Percentiles rank a stretch among this genome's conserved stretches.
Conservation (phyloP, 495 filamentous ascomycete species). For the Viridothelium virens region DNA sequence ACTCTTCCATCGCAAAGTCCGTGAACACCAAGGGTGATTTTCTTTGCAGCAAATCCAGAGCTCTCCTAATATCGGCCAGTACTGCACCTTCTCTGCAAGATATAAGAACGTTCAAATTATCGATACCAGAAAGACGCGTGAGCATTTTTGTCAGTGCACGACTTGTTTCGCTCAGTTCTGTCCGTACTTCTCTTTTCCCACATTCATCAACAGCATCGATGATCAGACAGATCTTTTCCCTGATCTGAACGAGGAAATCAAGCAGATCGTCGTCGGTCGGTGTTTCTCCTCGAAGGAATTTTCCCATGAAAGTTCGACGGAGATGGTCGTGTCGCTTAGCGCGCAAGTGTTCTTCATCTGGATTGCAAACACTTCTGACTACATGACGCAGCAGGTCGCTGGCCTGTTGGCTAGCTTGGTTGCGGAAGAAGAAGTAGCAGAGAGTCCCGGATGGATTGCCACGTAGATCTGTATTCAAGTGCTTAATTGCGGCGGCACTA, state of each 20-base stretch:
- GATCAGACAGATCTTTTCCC: conserved; percentile 7
- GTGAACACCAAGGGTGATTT: conserved; percentile 1
- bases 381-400: conserved; percentile 9
- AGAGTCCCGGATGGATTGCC: not conserved
- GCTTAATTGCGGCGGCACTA: conserved; percentile 1
- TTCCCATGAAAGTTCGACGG: conserved; percentile 10
- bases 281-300: conserved; percentile 9
- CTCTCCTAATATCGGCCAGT: not conserved
- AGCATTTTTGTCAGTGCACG: not conserved
- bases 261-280: conserved; percentile 2
- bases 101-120: conserved; percentile 2
- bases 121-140: not conserved
- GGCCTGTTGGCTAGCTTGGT: not conserved
- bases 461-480: not conserved
- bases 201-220: conserved; percentile 6
- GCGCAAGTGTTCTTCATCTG: conserved; percentile 7
- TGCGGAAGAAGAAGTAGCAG: conserved; percentile 7
- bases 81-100: conserved; percentile 10
- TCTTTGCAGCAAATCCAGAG: conserved; percentile 3
- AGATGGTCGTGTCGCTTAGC: conserved; percentile 2
- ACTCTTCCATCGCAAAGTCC: not conserved
- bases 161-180: not conserved
- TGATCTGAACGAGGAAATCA: conserved; percentile 1
- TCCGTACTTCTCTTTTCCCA: not conserved
- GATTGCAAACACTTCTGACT: conserved; percentile 3